A percentile compares a stretch with the other conserved stretches of the same genome.
Evolutionary conservation across 2,329 filamentous ascomycete genomes (phyloP).

Genomic region (Cladosporium cucumerinum): DNA sequence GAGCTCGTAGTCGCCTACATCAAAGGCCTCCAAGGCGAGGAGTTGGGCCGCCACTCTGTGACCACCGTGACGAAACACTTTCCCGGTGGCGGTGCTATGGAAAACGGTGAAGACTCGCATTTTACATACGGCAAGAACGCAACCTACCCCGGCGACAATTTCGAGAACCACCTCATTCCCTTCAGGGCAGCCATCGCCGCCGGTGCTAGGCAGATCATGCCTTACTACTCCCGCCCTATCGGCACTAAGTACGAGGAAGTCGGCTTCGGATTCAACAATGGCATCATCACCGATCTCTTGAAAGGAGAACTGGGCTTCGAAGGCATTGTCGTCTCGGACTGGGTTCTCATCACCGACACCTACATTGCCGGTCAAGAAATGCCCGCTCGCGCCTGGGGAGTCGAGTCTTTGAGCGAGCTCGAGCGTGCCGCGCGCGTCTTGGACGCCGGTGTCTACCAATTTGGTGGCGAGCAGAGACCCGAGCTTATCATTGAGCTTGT

Average conservation of each 20-base stretch:
- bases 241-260: conserved; percentile 46
- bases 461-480: conserved; percentile 49
- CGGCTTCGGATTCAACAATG: conserved; percentile 52
- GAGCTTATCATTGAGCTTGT: conserved; percentile 31
- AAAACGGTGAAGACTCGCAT: conserved; percentile 53
- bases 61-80: conserved; percentile 55
- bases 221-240: conserved; percentile 50
- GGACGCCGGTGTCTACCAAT: conserved; percentile 52
- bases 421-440: conserved; percentile 45
- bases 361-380: conserved; percentile 44
- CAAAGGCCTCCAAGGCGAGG: conserved; percentile 47
- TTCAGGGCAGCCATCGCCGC: conserved; percentile 51
- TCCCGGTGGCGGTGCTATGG: conserved; percentile 49
- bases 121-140: conserved; percentile 52
- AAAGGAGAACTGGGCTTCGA: conserved; percentile 72
- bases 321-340: conserved; percentile 64
- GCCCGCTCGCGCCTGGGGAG: conserved; percentile 51
- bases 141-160: conserved; percentile 50
- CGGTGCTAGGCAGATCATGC: conserved; percentile 52
- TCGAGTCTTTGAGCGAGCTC: conserved; percentile 44
- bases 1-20: conserved; percentile 42
- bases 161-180: conserved; percentile 50
- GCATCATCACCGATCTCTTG: conserved; percentile 62
- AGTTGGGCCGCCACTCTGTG: conserved; percentile 44
- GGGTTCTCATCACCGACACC: conserved; percentile 53